Evolutionary conservation across 306 rosid species (phyloP).

Genomic region (Rubus idaeus): DNA sequence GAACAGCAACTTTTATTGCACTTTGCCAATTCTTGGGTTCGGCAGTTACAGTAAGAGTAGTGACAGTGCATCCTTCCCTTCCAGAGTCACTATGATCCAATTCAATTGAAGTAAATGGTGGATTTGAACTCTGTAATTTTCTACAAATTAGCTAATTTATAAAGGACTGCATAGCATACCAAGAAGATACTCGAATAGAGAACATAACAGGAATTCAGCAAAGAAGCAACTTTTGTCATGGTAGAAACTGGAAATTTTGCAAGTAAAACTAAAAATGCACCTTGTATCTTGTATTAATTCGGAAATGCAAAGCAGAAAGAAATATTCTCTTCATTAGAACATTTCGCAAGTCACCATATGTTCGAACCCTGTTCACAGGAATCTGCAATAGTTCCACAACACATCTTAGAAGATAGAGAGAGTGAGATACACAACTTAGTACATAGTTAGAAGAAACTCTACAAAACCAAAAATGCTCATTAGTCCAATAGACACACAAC

Average conservation of each 20-base stretch:
- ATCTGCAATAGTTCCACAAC: conserved; percentile 55
- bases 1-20: conserved; percentile 95
- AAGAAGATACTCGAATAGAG: conserved; percentile 9
- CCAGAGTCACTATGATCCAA: conserved; percentile 99
- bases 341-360: conserved; percentile 82
- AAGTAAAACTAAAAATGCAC: conserved; percentile 39
- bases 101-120: conserved; percentile 96
- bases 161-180: conserved; percentile 17
- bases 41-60: conserved; percentile 94
- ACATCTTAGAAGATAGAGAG: conserved; percentile 10
- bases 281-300: conserved; percentile 97
- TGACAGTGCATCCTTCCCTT: conserved; percentile 99
- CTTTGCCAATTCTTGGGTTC: conserved; percentile 93
- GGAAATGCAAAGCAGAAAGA: conserved; percentile 95
- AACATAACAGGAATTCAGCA: background rate
- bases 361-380: conserved; percentile 84
- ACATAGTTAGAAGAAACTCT: conserved; percentile 9
- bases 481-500: conserved; percentile 7
- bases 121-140: conserved; percentile 88
- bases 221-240: background rate
- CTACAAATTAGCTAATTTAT: conserved; percentile 28
- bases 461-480: conserved; percentile 4
- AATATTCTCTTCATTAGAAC: conserved; percentile 99
- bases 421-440: conserved; percentile 3
- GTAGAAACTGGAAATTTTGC: conserved; percentile 16